Percentiles rank a stretch among this genome's conserved stretches.
phyloP scores from a whole-genome alignment of 805 yeast genomes.

The Saccharomycopsis synnaedendra region DNA sequence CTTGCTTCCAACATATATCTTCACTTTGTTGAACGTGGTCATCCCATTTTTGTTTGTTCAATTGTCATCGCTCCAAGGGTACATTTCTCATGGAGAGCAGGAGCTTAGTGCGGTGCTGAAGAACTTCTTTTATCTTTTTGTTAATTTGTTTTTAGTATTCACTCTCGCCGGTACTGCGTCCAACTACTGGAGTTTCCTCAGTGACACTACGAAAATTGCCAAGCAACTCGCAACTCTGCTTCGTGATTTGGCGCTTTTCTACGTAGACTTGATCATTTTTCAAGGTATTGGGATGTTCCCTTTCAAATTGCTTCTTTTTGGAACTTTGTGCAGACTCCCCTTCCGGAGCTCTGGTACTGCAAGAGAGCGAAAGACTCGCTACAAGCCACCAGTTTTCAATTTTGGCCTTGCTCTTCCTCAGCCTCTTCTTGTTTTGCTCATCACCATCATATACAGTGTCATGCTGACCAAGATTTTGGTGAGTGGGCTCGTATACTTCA shows the following conservation, averaged over 20 bases:
- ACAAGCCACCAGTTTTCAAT: constrained; percentile 84
- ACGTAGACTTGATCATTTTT: constrained; percentile 74
- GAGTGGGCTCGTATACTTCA: constrained; percentile 75
- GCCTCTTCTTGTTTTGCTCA: constrained; percentile 75
- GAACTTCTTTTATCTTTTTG: constrained; percentile 90
- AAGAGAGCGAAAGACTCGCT: constrained; percentile 61
- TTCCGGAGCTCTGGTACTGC: constrained; percentile 65
- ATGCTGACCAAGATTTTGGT: constrained; percentile 79
- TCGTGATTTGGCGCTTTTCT: constrained; percentile 70
- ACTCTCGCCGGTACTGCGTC: constrained; percentile 91
- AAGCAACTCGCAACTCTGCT: constrained; percentile 75
- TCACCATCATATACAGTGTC: constrained; percentile 78
- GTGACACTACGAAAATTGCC: constrained; percentile 86
- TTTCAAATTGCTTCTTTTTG: constrained; percentile 69
- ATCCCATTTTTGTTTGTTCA: constrained; percentile 83
- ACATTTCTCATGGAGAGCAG: constrained; percentile 84
- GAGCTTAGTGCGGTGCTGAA: constrained; percentile 84
- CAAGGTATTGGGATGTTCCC: constrained; percentile 90
- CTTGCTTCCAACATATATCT: constrained; percentile 80
- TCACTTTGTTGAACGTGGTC: constrained; percentile 69
- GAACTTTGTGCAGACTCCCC: constrained; percentile 67
- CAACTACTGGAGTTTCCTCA: constrained; percentile 63
- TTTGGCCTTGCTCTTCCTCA: constrained; percentile 89
- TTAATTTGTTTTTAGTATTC: constrained; percentile 85
- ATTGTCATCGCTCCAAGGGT: constrained; percentile 78